Evolutionary conservation across 768 basidiomycete species (phyloP).

Genomic region (Phallus indusiatus): DNA sequence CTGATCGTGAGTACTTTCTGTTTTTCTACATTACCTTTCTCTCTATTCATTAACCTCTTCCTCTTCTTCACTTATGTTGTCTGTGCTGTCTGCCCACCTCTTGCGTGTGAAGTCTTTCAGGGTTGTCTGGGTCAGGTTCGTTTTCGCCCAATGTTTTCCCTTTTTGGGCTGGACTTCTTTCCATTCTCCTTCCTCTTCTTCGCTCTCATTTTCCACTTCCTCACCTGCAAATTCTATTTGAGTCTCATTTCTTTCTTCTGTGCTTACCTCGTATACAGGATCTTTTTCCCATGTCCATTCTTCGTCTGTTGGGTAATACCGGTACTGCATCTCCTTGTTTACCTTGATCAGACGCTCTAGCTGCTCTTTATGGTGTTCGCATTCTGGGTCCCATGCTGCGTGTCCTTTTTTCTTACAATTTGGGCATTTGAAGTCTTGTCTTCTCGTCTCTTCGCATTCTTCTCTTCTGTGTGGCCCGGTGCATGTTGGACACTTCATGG

Average conservation of each 20-base stretch:
- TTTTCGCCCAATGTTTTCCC: background rate
- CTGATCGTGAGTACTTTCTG: background rate
- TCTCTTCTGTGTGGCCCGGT: background rate
- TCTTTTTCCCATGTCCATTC: background rate
- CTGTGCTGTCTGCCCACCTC: no score
- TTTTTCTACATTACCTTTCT: no score
- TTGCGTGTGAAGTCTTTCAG: no score
- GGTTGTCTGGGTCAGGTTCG: background rate
- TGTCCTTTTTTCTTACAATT: background rate
- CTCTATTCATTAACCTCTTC: background rate
- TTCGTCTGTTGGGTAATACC: conserved; percentile 7
- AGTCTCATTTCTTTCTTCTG: no score
- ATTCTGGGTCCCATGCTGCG: conserved; percentile 14
- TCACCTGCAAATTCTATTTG: no score
- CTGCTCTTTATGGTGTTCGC: conserved; percentile 13
- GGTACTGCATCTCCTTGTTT: conserved; percentile 5
- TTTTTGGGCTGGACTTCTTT: no score
- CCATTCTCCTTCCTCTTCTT: no score
- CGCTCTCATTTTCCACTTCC: background rate
- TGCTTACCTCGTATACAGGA: no score
- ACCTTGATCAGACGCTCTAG: background rate
- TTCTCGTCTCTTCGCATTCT: background rate
- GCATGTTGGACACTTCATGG: background rate
- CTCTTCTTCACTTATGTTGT: no score
- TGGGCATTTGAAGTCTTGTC: background rate